Percentiles rank a stretch among this genome's conserved stretches.
Evolutionary conservation across 2,329 filamentous ascomycete species (phyloP).

Genomic region (Aspergillus fumigatus): DNA sequence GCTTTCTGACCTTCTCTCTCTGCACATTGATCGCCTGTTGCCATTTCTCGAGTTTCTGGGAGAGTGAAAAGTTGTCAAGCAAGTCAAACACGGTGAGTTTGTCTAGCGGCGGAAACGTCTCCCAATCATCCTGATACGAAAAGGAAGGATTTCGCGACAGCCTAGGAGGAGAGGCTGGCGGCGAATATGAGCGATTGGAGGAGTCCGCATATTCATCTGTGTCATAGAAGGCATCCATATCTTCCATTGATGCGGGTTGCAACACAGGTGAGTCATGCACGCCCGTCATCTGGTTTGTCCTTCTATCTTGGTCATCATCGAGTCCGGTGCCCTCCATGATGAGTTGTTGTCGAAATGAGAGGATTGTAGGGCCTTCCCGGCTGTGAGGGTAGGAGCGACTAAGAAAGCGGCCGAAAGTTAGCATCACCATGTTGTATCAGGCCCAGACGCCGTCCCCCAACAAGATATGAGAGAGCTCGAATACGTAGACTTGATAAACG

Average conservation of each 20-base stretch:
- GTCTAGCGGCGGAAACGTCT: conserved; percentile 80
- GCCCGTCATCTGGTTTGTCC: conserved; percentile 19
- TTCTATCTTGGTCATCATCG: conserved; percentile 12
- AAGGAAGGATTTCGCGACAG: conserved; percentile 75
- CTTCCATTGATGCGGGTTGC: conserved; percentile 20
- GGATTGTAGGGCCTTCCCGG: conserved; percentile 33
- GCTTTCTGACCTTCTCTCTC: conserved; percentile 77
- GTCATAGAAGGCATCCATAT: conserved; percentile 23
- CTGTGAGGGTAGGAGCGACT: conserved; percentile 32
- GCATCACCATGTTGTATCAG: conserved; percentile 30
- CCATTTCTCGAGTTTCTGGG: conserved; percentile 85
- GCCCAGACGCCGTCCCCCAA: background rate
- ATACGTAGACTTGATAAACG: background rate
- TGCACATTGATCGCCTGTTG: conserved; percentile 78
- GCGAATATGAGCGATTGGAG: conserved; percentile 27
- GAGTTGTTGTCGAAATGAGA: conserved; percentile 35
- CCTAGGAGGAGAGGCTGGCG: conserved; percentile 28
- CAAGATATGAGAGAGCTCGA: background rate
- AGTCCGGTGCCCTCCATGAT: conserved; percentile 27
- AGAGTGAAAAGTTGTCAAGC: conserved; percentile 84
- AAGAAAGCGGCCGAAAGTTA: conserved; percentile 35
- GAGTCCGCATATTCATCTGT: conserved; percentile 21
- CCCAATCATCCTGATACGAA: conserved; percentile 86
- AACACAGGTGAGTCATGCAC: conserved; percentile 20
- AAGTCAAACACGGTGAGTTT: conserved; percentile 88